A percentile compares a stretch with the other conserved stretches of the same genome.
Evolutionary conservation across 176 grass and related monocot genomes (phyloP).

Genomic region (Aegilops tauschii): DNA sequence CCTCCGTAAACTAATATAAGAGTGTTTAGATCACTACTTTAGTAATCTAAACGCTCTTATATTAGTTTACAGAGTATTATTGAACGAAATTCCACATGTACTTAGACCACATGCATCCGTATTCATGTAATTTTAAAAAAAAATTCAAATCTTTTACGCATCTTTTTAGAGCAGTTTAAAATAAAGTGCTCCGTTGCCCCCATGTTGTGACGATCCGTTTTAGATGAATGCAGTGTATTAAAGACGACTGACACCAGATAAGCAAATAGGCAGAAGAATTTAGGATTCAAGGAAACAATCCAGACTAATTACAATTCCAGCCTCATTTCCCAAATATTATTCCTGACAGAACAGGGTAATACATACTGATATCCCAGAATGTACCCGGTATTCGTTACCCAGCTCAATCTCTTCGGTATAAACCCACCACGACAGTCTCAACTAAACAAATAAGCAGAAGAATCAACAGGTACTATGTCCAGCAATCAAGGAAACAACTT

Average conservation of each 20-base stretch:
- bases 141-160: no score
- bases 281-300: neutral
- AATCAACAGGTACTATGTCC: conserved; percentile 39
- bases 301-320: conserved; percentile 25
- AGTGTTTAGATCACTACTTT: no score
- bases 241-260: neutral
- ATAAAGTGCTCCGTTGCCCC: no score
- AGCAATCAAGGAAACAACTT: conserved; percentile 33
- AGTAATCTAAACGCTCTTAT: no score
- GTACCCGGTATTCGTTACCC: conserved; percentile 12
- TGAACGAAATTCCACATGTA: no score
- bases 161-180: no score
- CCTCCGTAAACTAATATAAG: no score
- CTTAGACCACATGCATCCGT: no score
- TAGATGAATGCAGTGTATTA: neutral
- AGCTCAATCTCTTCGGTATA: conserved; percentile 8
- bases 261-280: neutral
- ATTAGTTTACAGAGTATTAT: no score
- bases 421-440: conserved; percentile 1
- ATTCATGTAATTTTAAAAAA: no score
- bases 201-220: no score
- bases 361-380: conserved; percentile 6
- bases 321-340: conserved; percentile 25
- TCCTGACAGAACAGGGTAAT: conserved; percentile 32
- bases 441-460: conserved; percentile 41